Evolutionary conservation across 2,329 filamentous ascomycete genomes (phyloP).

Genomic region (Conoideocrella luteorostrata): DNA sequence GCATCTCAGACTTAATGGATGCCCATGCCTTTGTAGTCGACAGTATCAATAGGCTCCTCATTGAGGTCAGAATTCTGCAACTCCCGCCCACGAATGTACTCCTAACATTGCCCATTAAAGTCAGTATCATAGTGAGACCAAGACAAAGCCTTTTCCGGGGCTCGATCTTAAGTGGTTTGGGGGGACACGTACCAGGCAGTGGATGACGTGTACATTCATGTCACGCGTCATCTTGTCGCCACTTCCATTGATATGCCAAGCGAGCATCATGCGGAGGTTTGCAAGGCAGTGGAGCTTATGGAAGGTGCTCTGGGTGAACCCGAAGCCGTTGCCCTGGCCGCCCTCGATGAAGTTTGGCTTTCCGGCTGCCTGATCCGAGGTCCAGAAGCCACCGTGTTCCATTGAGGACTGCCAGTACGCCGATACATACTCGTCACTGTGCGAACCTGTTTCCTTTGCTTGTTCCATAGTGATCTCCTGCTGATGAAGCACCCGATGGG

Average conservation of each 20-base stretch:
- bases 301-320: neutral
- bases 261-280: neutral
- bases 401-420: neutral
- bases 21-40: conserved; percentile 1
- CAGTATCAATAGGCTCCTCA: conserved; percentile 1
- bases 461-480: neutral
- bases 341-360: neutral
- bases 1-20: conserved; percentile 1
- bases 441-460: neutral
- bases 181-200: neutral
- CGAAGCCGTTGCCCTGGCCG: neutral
- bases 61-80: neutral
- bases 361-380: neutral
- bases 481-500: neutral
- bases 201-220: neutral
- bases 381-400: neutral
- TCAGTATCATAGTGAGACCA: no score
- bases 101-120: no score
- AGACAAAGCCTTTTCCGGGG: no score
- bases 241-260: neutral
- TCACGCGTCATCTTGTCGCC: neutral
- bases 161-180: neutral
- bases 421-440: neutral
- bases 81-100: neutral
- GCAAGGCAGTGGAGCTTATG: neutral